Base-by-base conservation (phyloP, 495 filamentous ascomycete genomes). In the Xylaria acuta region DNA sequence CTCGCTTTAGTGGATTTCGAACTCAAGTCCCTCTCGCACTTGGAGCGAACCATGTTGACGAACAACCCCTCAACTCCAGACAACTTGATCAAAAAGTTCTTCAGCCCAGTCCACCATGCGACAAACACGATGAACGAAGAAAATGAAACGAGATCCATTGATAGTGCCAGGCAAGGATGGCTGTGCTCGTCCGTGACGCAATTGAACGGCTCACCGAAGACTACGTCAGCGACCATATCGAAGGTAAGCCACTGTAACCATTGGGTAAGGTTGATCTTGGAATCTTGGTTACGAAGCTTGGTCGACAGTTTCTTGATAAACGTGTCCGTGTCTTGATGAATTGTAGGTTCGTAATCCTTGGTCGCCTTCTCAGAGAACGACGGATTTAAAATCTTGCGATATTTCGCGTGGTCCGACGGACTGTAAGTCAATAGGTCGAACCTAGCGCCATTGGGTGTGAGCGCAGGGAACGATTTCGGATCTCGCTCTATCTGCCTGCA, bases 401-500 rank as follows among this genome's bases (percentile, higher is more conserved):
- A 62, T 22, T 40, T 62, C 18, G 58, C 58, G 16, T 62, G 58
- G 8, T 40, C 58, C 20, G 30, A 32, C 30, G 54, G 54, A 36
- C 54, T 59, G 32, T 59, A 59, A 3, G 54, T 59, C 54, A 59
- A 59, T 30, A 59, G 30, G 30, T 59, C 54, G 54, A 59, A 59
- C 54, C 54, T 59, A 25, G 54, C 30, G 30, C 54, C 54, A 59
- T 59, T 59, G n/a, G 54, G 54, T n/a, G 54, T 59, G 54, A 59
- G 54, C 54, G 54, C 30, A 0, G 54, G 54, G 30, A 59, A 59
- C 20, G 54, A 59, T 9, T 59, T 59, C 5, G 54, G 54, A 8
- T 59, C 54, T 5, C 54, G 54, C 54, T 59, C 54, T 16, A 59
- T 59, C 30, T 59, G 54, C 14, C 54, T 36, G 43, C 66, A 40